Base-by-base conservation (phyloP, 208 protist species). In the Crithidia fasciculata region DNA sequence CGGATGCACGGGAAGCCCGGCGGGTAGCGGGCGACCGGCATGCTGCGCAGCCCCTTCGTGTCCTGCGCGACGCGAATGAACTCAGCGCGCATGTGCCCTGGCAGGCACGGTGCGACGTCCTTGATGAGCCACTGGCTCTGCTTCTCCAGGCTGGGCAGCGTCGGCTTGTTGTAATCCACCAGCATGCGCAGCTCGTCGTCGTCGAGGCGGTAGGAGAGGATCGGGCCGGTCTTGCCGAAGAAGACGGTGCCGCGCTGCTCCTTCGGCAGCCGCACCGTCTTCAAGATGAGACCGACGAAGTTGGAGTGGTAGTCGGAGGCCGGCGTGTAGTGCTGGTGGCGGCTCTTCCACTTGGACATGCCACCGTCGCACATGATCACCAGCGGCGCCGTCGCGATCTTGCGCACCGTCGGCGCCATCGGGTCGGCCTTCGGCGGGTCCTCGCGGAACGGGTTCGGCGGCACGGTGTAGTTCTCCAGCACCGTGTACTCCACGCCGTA, bases 331-430 rank as follows among this genome's bases (percentile, higher is more conserved):
- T 97, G 86, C 68, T 95, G 79, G 76, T 92, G 89, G 62, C 85
- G 82, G 36, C 89, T 83, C 84, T 96, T 97, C 78, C 89, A 98
- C 59, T 96, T 96, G 74, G 92, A 97, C 76, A 88, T 85, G 63
- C 89, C 91, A n/a, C 97, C 97, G 80, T 98, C 95, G 74, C 91
- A 97, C 81, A 98, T 98, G 41, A 99, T 74, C 43, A 96, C 87
- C 12, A 98, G 85, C 55, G 93, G 88, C 12, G 90, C 92, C 18
- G 83, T 91, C 41, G 85, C 90, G 8, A 73, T 76, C 62, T 86
- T 82, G 41, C 71, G 80, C 36, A 89, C 77, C 19, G 78, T 86
- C 37, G 64, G 70, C 15, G 47, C 81, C 8, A 39, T 39, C 7
- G 64, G 75, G 55, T 55, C 53, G 9, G 76, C 54, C 69, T 86